A percentile compares a stretch with the other conserved stretches of the same genome.
These are phyloP conservation scores for Annulohypoxylon truncatum DNA, from an alignment of 2,329 filamentous ascomycete species.

Conservation along the genomic window DNA sequence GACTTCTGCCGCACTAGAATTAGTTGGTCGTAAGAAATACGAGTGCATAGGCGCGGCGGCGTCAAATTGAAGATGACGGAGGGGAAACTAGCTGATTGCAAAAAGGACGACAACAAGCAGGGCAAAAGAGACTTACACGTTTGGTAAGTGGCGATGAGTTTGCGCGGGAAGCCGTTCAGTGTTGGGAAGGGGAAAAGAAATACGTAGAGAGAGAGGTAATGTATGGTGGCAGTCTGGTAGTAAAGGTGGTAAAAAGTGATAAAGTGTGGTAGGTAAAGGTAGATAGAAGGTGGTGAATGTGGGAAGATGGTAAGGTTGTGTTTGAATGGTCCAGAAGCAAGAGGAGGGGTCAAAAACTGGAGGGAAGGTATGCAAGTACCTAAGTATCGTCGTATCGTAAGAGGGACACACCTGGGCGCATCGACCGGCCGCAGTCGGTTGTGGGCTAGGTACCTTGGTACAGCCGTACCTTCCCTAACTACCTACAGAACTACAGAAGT, in stretches of 20 bases:
- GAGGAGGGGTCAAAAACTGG: slow-evolving; percentile 39
- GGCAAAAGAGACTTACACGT: slow-evolving; percentile 27
- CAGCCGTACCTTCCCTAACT: slow-evolving; percentile 2
- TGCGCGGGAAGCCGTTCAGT: slow-evolving; percentile 32
- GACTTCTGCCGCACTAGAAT: slow-evolving; percentile 25
- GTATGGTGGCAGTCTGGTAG: slow-evolving; percentile 15
- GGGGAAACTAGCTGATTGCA: slow-evolving; percentile 5
- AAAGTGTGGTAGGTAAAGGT: slow-evolving; percentile 4
- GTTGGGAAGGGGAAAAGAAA: slow-evolving; percentile 35
- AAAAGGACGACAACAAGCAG: slow-evolving; percentile 5
- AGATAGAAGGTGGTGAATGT: slow-evolving; percentile 29
- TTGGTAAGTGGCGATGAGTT: slow-evolving; percentile 32
- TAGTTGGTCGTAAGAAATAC: slow-evolving; percentile 24
- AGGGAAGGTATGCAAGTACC: slow-evolving; percentile 28
- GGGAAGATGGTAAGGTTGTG: slow-evolving; percentile 35
- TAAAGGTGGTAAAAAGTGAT: slow-evolving; percentile 1
- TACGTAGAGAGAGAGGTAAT: slow-evolving; percentile 31
- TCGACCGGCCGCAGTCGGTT: slow-evolving; percentile 37
- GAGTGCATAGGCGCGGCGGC: slow-evolving; percentile 8
- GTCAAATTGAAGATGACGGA: slow-evolving; percentile 17
- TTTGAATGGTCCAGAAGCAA: slow-evolving; percentile 37
- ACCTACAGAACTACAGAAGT: not conserved
- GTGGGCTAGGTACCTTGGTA: slow-evolving; percentile 17
- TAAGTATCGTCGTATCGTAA: slow-evolving; percentile 28
- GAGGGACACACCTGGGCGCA: slow-evolving; percentile 17